Percentiles rank a stretch among this genome's conserved stretches.
Conservation (phyloP, 2,329 filamentous ascomycete species). For the Colletotrichum agaves region DNA sequence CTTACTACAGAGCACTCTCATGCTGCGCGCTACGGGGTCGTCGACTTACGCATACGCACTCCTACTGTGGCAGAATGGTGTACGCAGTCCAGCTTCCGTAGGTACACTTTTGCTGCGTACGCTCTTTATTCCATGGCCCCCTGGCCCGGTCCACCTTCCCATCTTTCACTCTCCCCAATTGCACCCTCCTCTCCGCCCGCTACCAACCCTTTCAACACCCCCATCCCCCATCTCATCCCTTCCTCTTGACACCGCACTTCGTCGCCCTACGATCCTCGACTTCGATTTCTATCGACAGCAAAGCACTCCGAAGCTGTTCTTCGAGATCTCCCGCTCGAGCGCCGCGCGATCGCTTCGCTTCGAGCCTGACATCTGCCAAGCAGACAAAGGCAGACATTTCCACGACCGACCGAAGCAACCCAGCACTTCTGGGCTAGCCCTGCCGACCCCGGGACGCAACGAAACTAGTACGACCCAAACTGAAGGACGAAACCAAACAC, state of each 20-base stretch:
- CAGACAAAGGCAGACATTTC: neutral
- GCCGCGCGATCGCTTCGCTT: conserved; percentile 22
- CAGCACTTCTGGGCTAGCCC: conserved; percentile 15
- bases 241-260: conserved; percentile 31
- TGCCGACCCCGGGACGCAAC: conserved; percentile 21
- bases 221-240: conserved; percentile 37
- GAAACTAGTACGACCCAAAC: conserved; percentile 10
- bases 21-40: conserved; percentile 2
- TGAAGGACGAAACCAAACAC: conserved; percentile 5
- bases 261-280: conserved; percentile 23
- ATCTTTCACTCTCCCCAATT: conserved; percentile 19
- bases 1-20: conserved; percentile 8
- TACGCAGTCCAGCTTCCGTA: neutral
- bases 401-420: conserved; percentile 9
- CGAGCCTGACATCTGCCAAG: neutral
- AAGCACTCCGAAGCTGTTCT: conserved; percentile 12
- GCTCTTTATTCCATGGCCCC: conserved; percentile 31
- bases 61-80: neutral
- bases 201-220: conserved; percentile 38
- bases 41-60: conserved; percentile 12
- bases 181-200: conserved; percentile 37
- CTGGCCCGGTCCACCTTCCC: neutral
- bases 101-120: conserved; percentile 10
- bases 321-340: conserved; percentile 3
- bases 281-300: conserved; percentile 33